Conservation (phyloP, 495 filamentous ascomycete species). For the Aspergillus haitiensis region DNA sequence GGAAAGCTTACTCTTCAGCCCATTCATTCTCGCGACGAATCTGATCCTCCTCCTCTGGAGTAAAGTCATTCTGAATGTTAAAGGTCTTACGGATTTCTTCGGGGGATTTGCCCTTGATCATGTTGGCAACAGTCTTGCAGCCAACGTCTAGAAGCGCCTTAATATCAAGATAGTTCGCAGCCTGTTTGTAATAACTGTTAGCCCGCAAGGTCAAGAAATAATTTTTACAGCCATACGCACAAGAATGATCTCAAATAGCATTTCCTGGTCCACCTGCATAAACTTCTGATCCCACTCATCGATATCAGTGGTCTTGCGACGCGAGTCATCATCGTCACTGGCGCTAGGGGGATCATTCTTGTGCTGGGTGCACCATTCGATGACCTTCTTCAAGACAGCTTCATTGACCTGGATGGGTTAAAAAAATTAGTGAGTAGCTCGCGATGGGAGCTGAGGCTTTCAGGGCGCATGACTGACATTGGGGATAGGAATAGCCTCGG, state of each 20-base stretch:
- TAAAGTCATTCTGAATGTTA: constrained; percentile 75
- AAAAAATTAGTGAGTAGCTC: constrained; percentile 4
- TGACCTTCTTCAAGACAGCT: constrained; percentile 86
- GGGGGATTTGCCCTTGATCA: constrained; percentile 73
- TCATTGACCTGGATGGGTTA: constrained; percentile 72
- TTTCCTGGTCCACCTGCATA: constrained; percentile 99
- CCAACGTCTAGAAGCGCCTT: constrained; percentile 66
- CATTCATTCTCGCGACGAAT: constrained; percentile 72
- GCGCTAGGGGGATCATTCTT: constrained; percentile 75
- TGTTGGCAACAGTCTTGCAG: constrained; percentile 70
- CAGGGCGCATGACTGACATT: constrained; percentile 61
- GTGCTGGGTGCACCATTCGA: constrained; percentile 98
- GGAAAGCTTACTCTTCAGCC: constrained; percentile 62
- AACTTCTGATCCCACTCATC: constrained; percentile 99
- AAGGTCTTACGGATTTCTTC: constrained; percentile 77
- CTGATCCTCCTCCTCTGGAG: constrained; percentile 71
- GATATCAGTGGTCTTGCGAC: constrained; percentile 98
- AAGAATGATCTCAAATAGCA: constrained; percentile 98
- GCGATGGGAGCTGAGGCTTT: not conserved
- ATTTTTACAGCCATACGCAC: constrained; percentile 54
- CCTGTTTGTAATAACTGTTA: constrained; percentile 34
- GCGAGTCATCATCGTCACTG: constrained; percentile 88
- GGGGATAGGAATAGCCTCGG: constrained; percentile 75
- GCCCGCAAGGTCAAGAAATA: not conserved
- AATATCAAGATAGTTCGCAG: constrained; percentile 74